These are phyloP conservation scores for Venturia carpophila DNA, from an alignment of 2,329 filamentous ascomycete species.

Conservation along the genomic window DNA sequence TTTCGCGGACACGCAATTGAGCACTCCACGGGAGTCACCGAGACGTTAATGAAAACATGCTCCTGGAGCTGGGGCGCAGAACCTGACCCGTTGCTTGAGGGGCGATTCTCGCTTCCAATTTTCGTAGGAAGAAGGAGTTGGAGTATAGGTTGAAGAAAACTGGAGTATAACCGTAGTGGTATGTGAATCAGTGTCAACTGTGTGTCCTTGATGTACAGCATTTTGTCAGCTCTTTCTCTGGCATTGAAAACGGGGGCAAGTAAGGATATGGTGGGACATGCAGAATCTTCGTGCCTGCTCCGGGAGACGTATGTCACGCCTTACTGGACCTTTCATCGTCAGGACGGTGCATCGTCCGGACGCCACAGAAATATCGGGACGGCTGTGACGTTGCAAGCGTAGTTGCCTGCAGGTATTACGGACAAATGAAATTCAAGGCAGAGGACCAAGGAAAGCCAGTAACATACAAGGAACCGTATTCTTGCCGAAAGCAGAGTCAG, in stretches of 20 bases:
- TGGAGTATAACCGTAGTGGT: conserved; percentile 66
- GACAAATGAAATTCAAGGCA: not conserved
- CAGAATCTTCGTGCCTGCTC: not conserved
- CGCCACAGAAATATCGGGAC: conserved; percentile 5
- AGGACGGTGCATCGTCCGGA: not conserved
- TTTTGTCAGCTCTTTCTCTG: conserved; percentile 26
- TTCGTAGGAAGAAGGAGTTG: conserved; percentile 65
- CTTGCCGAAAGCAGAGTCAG: conserved; percentile 5
- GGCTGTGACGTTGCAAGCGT: conserved; percentile 11
- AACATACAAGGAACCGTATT: conserved; percentile 11
- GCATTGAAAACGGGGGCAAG: not conserved
- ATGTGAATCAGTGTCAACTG: conserved; percentile 86
- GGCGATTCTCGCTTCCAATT: conserved; percentile 32
- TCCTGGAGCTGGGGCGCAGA: conserved; percentile 28
- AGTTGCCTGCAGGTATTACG: not conserved
- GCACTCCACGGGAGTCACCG: conserved; percentile 84
- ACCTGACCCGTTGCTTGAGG: conserved; percentile 14
- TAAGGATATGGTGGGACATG: not conserved
- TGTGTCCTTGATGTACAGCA: conserved; percentile 59
- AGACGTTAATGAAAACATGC: conserved; percentile 87
- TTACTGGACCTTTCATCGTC: not conserved
- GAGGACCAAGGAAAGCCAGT: not conserved
- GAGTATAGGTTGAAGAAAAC: conserved; percentile 80
- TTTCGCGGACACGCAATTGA: conserved; percentile 79
- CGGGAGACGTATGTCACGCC: not conserved